Base-by-base conservation (phyloP, 495 filamentous ascomycete genomes). In the Lophiotrema nucula region DNA sequence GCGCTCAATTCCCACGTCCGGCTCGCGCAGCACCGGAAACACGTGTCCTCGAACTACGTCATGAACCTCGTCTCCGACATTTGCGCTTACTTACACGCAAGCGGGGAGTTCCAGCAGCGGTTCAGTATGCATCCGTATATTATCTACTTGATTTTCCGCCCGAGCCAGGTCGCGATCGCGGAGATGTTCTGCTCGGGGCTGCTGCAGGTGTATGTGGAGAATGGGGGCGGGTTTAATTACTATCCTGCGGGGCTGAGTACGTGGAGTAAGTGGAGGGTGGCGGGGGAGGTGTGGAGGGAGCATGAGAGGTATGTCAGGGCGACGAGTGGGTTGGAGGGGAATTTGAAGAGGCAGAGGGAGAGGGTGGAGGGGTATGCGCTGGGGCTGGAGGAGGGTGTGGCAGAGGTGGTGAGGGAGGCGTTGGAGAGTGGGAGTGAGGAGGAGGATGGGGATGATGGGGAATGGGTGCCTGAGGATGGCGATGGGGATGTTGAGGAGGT, bases 131-230 rank as follows among this genome's bases (percentile, higher is more conserved):
- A 52, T 11, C 51, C 47, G 25, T 62, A 44, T 22, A 52, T 62
- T 23, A 52, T 62, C 21, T 62, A 56, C 27, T 23, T 56, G 2
- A 56, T 62, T 13, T 62, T 62, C 39, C n/a, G 26, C 10, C 45
- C 58, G 2, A 15, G 18, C 44, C 58, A 62, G 33, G 52, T 31
- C 0, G 51, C 15, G 0, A 41, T 62, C 16, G 58, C 58, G 12
- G 58, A 62, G 46, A 62, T 62, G 3, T 52, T 62, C n/a, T 49
- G 43, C 27, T 56, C 51, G 23, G 58, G 58, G 18, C 33, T 62
- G 35, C 45, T 56, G 15, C 45, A 52, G 19, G 58, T 62, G 1
- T 62, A 52, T 51, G 38, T 62, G 1, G 58, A 56, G 16, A 46
- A 56, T 31, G 58, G 52, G 25, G 58, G 58, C 2, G 58, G 58